Evolutionary conservation across 495 filamentous ascomycete species (phyloP).

Genomic region (Xylaria venustula): DNA sequence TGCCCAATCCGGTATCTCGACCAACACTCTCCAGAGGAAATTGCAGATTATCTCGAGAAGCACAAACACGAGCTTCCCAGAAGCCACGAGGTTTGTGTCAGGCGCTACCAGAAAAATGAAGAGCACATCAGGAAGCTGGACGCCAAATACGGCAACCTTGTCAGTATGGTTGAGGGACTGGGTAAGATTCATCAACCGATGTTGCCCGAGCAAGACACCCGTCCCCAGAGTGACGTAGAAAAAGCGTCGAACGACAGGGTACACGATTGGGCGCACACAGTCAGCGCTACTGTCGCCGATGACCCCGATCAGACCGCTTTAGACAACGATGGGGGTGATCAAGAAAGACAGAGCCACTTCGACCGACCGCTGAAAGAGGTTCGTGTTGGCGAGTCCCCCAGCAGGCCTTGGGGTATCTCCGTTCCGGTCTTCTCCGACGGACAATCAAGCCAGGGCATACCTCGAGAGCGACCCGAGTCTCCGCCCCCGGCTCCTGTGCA

Average conservation of each 20-base stretch:
- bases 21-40: conserved; percentile 86
- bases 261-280: conserved; percentile 75
- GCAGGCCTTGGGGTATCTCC: conserved; percentile 84
- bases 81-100: conserved; percentile 87
- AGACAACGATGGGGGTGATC: conserved; percentile 38
- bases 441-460: conserved; percentile 23
- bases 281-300: conserved; percentile 45
- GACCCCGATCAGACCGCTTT: conserved; percentile 32
- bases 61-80: conserved; percentile 91
- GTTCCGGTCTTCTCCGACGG: conserved; percentile 58
- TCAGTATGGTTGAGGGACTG: conserved; percentile 85
- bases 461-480: conserved; percentile 33
- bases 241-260: conserved; percentile 61
- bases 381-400: conserved; percentile 83
- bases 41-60: conserved; percentile 82
- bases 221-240: conserved; percentile 43
- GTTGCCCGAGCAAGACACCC: conserved; percentile 62
- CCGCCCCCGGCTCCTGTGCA: conserved; percentile 41
- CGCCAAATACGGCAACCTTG: conserved; percentile 85
- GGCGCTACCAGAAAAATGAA: conserved; percentile 79
- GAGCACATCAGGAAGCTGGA: conserved; percentile 80
- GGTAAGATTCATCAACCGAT: conserved; percentile 79
- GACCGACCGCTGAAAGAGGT: conserved; percentile 80
- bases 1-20: conserved; percentile 89
- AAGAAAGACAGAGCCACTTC: conserved; percentile 62